Conservation (phyloP, 1,284 basidiomycete genomes). For the Cutaneotrichosporon arboriforme region DNA sequence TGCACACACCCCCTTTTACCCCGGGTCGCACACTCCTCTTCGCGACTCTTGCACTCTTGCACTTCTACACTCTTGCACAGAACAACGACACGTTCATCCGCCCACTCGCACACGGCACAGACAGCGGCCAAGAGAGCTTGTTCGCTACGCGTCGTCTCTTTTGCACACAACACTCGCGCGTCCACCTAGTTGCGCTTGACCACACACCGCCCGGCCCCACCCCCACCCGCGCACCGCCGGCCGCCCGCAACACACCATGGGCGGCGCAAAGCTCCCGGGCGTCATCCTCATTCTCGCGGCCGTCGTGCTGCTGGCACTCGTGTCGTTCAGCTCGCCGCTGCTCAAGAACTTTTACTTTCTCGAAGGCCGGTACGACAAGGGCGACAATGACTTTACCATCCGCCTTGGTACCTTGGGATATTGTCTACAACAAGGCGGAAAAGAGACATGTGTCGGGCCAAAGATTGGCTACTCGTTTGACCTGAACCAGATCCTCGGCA, state of each 20-base stretch:
- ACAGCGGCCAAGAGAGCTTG: too few species aligned
- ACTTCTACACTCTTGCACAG: too few species aligned
- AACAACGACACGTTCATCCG: too few species aligned
- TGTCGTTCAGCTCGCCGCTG: slow-evolving; percentile 78
- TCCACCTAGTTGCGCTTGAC: too few species aligned
- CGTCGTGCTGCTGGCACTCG: slow-evolving; percentile 67
- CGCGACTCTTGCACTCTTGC: too few species aligned
- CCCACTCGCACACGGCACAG: too few species aligned
- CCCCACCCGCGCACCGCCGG: too few species aligned
- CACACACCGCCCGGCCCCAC: too few species aligned
- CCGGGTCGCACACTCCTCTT: too few species aligned
- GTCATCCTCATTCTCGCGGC: slow-evolving; percentile 70
- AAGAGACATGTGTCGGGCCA: slow-evolving; percentile 66
- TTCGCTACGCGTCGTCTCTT: too few species aligned
- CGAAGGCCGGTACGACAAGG: slow-evolving; percentile 59
- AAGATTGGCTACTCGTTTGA: slow-evolving; percentile 76
- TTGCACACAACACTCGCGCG: too few species aligned
- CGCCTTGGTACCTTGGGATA: slow-evolving; percentile 82
- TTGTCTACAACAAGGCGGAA: slow-evolving; percentile 54
- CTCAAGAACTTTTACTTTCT: slow-evolving; percentile 81
- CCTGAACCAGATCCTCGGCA: slow-evolving; percentile 68
- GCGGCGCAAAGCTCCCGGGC: slow-evolving; percentile 71
- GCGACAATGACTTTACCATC: slow-evolving; percentile 57
- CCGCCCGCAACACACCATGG: slow-evolving; percentile 12
- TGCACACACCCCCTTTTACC: too few species aligned